phyloP scores from a whole-genome alignment of 1,284 basidiomycete species.

The Leccinum fallax region DNA sequence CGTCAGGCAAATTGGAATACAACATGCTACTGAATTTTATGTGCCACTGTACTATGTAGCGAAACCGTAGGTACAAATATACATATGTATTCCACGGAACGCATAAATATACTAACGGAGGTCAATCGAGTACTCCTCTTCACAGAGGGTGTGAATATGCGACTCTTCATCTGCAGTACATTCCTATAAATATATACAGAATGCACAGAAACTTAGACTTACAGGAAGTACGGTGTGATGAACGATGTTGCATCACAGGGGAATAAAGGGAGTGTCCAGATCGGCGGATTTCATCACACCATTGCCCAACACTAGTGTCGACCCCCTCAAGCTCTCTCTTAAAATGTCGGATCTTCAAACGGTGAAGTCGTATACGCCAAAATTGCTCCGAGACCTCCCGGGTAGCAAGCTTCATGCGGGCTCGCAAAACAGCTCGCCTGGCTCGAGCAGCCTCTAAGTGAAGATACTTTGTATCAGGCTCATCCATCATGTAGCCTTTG shows the following conservation, averaged over 20 bases:
- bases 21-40: no score
- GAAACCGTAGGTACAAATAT: no score
- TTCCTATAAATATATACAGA: no score
- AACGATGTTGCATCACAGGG: neutral
- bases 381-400: neutral
- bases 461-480: neutral
- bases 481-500: neutral
- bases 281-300: neutral
- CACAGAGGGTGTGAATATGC: no score
- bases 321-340: neutral
- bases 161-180: no score
- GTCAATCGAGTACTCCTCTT: no score
- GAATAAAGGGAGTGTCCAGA: neutral
- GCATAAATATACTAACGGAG: no score
- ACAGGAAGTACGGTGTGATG: neutral
- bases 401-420: neutral
- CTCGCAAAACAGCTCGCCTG: neutral
- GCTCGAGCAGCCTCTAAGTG: neutral
- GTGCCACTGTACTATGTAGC: no score
- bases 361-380: neutral
- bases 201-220: no score
- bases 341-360: neutral
- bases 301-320: neutral
- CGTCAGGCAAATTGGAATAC: no score
- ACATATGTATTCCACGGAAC: no score